phyloP scores from a whole-genome alignment of 495 filamentous ascomycete genomes.

The Mytilinidion resinicola region DNA sequence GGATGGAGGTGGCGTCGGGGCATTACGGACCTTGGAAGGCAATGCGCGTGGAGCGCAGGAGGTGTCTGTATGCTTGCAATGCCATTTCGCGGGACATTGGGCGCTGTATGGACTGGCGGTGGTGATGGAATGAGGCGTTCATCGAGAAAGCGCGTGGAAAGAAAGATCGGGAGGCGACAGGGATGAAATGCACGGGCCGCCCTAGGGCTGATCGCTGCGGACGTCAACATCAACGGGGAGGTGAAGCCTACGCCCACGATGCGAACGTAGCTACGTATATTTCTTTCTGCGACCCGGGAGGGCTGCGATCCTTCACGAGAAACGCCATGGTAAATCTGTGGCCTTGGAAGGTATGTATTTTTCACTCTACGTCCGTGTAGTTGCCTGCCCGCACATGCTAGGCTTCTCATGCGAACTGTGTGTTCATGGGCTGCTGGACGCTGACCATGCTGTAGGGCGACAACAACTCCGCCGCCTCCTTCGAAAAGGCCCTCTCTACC shows the following conservation, averaged over 20 bases:
- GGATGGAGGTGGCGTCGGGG: background rate
- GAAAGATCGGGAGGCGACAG: no score
- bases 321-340: constrained; percentile 26
- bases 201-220: no score
- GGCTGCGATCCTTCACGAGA: no score
- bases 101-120: background rate
- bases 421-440: background rate
- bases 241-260: no score
- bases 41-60: constrained; percentile 74
- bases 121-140: background rate
- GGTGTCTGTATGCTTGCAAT: constrained; percentile 68
- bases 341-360: constrained; percentile 25
- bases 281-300: no score
- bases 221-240: no score
- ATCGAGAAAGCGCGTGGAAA: no score
- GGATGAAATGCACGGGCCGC: no score
- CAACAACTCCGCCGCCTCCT: constrained; percentile 79
- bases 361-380: background rate
- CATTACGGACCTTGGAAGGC: constrained; percentile 68
- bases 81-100: constrained; percentile 46
- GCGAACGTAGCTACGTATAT: no score
- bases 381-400: background rate
- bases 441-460: constrained; percentile 51
- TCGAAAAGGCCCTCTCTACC: constrained; percentile 80
- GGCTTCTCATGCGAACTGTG: background rate